Evolutionary conservation across 2,329 filamentous ascomycete species (phyloP).

Genomic region (Talaromyces rugulosus): DNA sequence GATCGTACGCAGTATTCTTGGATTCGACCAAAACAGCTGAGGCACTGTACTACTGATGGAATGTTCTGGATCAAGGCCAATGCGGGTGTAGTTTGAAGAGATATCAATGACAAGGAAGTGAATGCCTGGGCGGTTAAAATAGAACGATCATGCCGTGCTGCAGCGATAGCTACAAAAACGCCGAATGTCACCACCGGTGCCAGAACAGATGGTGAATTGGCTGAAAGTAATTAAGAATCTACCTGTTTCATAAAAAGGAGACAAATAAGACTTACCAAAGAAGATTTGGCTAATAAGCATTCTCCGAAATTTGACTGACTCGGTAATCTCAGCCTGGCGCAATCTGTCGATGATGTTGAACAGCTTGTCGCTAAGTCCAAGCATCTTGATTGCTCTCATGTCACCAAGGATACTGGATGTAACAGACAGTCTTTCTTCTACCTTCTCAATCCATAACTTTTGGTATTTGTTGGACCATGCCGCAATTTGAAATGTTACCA

Average conservation of each 20-base stretch:
- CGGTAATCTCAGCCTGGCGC: neutral
- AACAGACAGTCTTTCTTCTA: neutral
- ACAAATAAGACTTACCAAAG: neutral
- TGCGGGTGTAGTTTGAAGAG: slow-evolving; percentile 19
- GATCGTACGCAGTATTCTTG: neutral
- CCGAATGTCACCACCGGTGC: slow-evolving; percentile 14
- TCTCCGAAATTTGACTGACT: neutral
- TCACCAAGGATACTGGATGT: neutral
- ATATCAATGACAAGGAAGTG: slow-evolving; percentile 23
- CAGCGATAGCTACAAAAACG: slow-evolving; percentile 16
- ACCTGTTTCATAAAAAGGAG: neutral
- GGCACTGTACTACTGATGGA: neutral
- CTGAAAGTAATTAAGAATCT: neutral
- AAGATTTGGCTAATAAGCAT: neutral
- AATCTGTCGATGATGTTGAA: neutral
- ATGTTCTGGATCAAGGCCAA: neutral
- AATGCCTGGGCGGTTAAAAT: slow-evolving; percentile 19
- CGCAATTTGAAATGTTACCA: neutral
- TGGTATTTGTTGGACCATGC: neutral
- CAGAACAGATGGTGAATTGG: neutral
- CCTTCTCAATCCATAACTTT: neutral
- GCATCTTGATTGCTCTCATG: neutral
- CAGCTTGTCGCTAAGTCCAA: neutral
- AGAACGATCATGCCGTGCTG: slow-evolving; percentile 4
- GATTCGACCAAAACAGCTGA: neutral